These are phyloP conservation scores for Tylopilus vinaceipallidus DNA, from an alignment of 768 basidiomycete genomes.

Conservation along the genomic window DNA sequence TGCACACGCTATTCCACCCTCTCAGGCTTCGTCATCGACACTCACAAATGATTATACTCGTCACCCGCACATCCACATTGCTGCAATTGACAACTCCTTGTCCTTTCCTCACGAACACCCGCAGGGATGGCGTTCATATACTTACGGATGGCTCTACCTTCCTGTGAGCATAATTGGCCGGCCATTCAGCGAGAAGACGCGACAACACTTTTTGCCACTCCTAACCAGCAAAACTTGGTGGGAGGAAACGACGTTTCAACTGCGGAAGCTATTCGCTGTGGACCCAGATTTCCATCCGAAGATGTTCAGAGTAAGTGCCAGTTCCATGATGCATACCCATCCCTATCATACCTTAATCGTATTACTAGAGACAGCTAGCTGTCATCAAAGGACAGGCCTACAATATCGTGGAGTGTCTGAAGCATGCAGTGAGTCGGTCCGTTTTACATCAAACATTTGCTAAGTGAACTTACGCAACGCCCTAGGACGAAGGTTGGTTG, in stretches of 20 bases:
- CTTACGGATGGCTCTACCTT: conserved; percentile 86
- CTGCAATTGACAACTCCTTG: conserved; percentile 91
- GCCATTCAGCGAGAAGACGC: conserved; percentile 81
- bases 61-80: conserved; percentile 83
- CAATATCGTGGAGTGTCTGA: conserved; percentile 84
- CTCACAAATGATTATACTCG: conserved; percentile 45
- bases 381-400: conserved; percentile 93
- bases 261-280: conserved; percentile 73
- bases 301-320: conserved; percentile 59
- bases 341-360: conserved; percentile 3
- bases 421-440: conserved; percentile 59
- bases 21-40: conserved; percentile 36
- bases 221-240: conserved; percentile 87
- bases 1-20: conserved; percentile 37
- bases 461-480: conserved; percentile 6
- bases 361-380: conserved; percentile 72
- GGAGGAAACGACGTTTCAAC: conserved; percentile 79
- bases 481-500: conserved; percentile 69
- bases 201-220: conserved; percentile 78
- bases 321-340: not conserved
- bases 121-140: conserved; percentile 73
- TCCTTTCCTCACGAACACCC: conserved; percentile 93
- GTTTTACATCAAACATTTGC: not conserved
- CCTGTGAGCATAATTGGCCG: conserved; percentile 83
- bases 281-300: conserved; percentile 88